Evolutionary conservation across 352 stramenopile genomes (phyloP).

Genomic region (Globisporangium solare): DNA sequence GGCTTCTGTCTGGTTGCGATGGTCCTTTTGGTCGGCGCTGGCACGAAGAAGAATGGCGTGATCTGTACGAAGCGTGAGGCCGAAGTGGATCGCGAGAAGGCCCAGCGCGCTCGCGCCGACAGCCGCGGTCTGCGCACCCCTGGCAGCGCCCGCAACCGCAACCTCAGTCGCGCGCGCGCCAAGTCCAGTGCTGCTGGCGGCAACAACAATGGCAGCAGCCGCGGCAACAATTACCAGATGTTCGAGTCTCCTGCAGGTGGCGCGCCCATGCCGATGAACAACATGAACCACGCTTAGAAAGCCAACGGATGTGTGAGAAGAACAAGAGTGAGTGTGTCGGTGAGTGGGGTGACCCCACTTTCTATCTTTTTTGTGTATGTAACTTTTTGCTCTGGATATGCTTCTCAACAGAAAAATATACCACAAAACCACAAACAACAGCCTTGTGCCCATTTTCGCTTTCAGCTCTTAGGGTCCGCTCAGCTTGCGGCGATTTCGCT

Average conservation of each 20-base stretch:
- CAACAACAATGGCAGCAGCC: constrained; percentile 18
- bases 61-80: constrained; percentile 51
- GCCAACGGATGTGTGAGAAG: too few species aligned
- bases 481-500: too few species aligned
- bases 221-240: constrained; percentile 36
- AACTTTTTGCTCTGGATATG: not conserved
- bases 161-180: constrained; percentile 49
- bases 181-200: constrained; percentile 41
- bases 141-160: constrained; percentile 41
- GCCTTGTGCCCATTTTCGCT: not conserved
- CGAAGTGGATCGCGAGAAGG: constrained; percentile 36
- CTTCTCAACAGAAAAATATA: not conserved
- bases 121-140: constrained; percentile 39
- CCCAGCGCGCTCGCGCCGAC: constrained; percentile 31
- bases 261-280: constrained; percentile 29
- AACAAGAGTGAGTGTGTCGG: not conserved
- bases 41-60: constrained; percentile 57
- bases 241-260: constrained; percentile 46
- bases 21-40: constrained; percentile 41
- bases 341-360: not conserved
- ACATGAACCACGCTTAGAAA: constrained; percentile 18
- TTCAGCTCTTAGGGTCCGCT: not conserved
- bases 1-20: constrained; percentile 35
- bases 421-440: not conserved
- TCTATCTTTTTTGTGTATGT: not conserved